These are phyloP conservation scores for Alternaria angustiovoidea DNA, from an alignment of 2,329 filamentous ascomycete genomes.

Conservation along the genomic window DNA sequence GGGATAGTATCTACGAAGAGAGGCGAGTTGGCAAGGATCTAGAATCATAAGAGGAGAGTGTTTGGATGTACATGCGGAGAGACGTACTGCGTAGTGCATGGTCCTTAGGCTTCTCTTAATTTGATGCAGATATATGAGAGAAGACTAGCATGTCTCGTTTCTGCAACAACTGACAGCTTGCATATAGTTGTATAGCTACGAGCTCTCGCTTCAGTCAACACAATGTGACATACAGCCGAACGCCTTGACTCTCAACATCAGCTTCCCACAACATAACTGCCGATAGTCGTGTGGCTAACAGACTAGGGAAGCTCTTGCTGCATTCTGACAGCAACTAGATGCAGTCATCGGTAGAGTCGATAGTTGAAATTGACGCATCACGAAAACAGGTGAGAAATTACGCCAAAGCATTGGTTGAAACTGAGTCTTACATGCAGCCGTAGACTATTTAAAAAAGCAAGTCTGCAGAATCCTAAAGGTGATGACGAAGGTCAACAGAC, in stretches of 20 bases:
- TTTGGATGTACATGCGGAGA: no score
- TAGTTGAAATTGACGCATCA: not conserved
- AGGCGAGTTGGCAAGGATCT: no score
- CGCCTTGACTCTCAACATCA: not conserved
- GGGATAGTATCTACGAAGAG: no score
- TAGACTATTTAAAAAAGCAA: not conserved
- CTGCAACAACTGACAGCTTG: no score
- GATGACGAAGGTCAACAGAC: not conserved
- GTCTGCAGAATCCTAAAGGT: not conserved
- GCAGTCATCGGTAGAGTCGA: not conserved
- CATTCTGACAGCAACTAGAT: not conserved
- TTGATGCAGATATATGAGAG: no score
- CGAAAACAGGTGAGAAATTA: conserved; percentile 1
- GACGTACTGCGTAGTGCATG: no score
- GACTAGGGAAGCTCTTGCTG: not conserved
- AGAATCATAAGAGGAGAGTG: no score
- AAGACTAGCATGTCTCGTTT: no score
- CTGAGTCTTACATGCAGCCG: not conserved
- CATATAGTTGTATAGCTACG: not conserved
- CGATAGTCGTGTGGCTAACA: not conserved
- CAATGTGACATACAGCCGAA: conserved; percentile 1
- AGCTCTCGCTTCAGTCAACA: not conserved
- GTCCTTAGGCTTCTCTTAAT: no score
- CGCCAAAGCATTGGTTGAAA: not conserved
- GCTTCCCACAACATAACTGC: not conserved